Conservation (phyloP, 2,329 filamentous ascomycete genomes). For the Colletotrichum spinosum region DNA sequence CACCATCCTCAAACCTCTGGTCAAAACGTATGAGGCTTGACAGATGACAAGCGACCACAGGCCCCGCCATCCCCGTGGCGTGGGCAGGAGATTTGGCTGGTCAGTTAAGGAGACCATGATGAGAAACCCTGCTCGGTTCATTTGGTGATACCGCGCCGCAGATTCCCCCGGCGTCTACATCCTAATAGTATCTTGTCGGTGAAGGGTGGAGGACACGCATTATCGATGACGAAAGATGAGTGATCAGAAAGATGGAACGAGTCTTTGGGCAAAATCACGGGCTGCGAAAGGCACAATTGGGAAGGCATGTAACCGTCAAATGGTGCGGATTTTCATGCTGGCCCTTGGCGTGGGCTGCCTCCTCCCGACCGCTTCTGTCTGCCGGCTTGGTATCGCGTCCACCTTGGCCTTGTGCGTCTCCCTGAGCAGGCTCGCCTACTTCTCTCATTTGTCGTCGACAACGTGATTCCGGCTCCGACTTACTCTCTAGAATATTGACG, state of each 20-base stretch:
- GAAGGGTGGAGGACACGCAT: constrained; percentile 12
- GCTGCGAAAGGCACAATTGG: constrained; percentile 30
- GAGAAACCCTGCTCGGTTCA: constrained; percentile 22
- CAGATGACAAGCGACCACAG: constrained; percentile 16
- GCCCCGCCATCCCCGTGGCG: constrained; percentile 25
- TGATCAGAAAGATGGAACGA: constrained; percentile 18
- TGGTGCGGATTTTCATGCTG: constrained; percentile 23
- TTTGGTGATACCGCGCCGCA: constrained; percentile 31
- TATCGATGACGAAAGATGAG: constrained; percentile 21
- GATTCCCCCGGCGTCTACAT: not conserved
- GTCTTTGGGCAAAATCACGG: constrained; percentile 12
- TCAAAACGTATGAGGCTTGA: constrained; percentile 19
- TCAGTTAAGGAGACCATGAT: constrained; percentile 12
- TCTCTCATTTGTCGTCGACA: constrained; percentile 20
- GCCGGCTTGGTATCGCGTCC: constrained; percentile 36
- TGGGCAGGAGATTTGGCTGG: constrained; percentile 28
- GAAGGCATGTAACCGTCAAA: not conserved
- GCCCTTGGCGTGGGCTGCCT: constrained; percentile 37
- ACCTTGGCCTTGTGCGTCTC: constrained; percentile 10
- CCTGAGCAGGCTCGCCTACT: constrained; percentile 9
- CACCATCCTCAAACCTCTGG: constrained; percentile 4
- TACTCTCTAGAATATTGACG: constrained; percentile 17
- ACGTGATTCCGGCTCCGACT: not conserved
- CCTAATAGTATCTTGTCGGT: constrained; percentile 6
- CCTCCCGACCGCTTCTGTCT: constrained; percentile 34